Percentiles rank a stretch among this genome's conserved stretches.
Conservation (phyloP, 2,329 filamentous ascomycete genomes). For the Claviceps purpurea region DNA sequence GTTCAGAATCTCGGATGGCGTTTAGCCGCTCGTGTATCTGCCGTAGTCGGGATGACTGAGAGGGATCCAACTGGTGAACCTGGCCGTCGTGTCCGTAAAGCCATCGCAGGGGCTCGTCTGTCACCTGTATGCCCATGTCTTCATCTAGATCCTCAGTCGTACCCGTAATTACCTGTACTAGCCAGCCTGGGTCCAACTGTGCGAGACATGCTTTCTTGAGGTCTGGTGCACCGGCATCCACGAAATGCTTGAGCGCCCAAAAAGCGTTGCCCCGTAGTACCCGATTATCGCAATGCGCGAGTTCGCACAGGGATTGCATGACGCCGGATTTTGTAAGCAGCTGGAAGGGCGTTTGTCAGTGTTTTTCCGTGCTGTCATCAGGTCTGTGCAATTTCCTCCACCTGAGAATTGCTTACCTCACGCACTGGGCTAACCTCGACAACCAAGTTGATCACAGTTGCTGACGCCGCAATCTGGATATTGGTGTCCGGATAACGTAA, state of each 20-base stretch:
- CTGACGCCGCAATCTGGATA: conserved; percentile 75
- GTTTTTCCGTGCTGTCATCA: too few relatives aligned
- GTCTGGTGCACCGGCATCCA: conserved; percentile 55
- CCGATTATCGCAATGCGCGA: conserved; percentile 71
- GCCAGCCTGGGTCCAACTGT: conserved; percentile 64
- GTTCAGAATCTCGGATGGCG: conserved; percentile 49
- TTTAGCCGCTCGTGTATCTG: conserved; percentile 36
- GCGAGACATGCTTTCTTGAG: conserved; percentile 68
- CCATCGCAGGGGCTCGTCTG: conserved; percentile 30
- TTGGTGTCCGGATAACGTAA: conserved; percentile 63
- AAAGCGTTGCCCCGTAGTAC: conserved; percentile 71
- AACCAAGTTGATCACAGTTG: conserved; percentile 72
- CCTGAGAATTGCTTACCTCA: conserved; percentile 43
- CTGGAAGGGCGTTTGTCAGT: conserved; percentile 26
- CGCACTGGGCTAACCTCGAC: conserved; percentile 86
- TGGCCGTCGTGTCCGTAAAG: conserved; percentile 19
- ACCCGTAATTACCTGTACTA: conserved; percentile 59
- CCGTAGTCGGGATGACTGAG: conserved; percentile 30
- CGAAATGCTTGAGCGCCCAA: conserved; percentile 88
- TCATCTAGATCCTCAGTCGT: conserved; percentile 35
- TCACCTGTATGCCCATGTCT: conserved; percentile 43
- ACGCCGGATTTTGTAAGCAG: conserved; percentile 61
- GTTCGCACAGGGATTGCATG: conserved; percentile 64
- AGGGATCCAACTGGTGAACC: conserved; percentile 20
- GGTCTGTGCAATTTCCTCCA: too few relatives aligned